Conservation (phyloP, 202 grass and related monocot species). For the Carex arenaria region DNA sequence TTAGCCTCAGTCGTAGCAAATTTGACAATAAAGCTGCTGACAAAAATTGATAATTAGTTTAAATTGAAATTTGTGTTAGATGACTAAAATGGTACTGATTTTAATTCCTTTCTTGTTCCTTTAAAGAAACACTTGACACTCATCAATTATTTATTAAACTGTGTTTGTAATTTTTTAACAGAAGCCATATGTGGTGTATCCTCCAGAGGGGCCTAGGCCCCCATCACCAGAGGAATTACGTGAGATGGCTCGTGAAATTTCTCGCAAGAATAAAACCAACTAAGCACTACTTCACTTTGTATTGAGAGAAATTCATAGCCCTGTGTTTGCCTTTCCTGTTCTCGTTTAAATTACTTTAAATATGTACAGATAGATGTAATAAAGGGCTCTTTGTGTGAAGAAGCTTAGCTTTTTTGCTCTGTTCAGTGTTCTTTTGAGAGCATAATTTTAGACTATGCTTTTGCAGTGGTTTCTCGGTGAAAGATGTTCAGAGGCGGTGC, state of each 20-base stretch:
- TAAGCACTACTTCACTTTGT: not conserved
- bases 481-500: not conserved
- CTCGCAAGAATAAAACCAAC: slow-evolving; percentile 52
- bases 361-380: slow-evolving; percentile 13
- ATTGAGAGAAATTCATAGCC: not conserved
- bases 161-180: slow-evolving; percentile 30
- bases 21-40: not conserved
- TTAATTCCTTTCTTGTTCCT: not conserved
- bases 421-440: not conserved
- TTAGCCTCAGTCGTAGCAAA: not conserved
- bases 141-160: not conserved
- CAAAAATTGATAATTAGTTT: not conserved
- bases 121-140: not conserved
- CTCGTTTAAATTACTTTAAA: not conserved
- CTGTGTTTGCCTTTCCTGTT: not conserved
- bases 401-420: not conserved
- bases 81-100: not conserved
- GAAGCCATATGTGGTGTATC: slow-evolving; percentile 85
- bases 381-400: not conserved
- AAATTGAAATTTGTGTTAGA: not conserved
- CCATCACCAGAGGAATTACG: slow-evolving; percentile 84
- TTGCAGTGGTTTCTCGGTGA: not conserved
- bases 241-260: slow-evolving; percentile 71
- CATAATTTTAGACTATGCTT: not conserved
- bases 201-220: slow-evolving; percentile 70